Evolutionary conservation across 2,329 filamentous ascomycete genomes (phyloP).

Genomic region (Pseudogymnoascus verrucosus): DNA sequence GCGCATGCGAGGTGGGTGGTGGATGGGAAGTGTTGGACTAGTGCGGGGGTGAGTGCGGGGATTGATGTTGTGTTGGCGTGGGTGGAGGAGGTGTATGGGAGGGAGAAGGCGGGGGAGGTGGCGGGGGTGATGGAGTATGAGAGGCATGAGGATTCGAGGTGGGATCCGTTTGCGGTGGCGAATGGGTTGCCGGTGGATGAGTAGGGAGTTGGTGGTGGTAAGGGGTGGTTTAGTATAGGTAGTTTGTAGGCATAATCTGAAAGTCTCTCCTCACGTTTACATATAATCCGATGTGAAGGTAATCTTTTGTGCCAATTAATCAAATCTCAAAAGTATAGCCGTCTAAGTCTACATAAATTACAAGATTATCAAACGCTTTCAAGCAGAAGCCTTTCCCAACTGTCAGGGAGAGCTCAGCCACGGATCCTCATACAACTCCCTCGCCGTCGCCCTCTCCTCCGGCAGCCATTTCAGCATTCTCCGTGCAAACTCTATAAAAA

Average conservation of each 20-base stretch:
- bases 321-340: not conserved
- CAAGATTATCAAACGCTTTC: not conserved
- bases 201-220: not conserved
- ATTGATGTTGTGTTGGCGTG: slow-evolving; percentile 55
- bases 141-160: slow-evolving; percentile 39
- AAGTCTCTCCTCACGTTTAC: not conserved
- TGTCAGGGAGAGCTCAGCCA: slow-evolving; percentile 16
- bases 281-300: not conserved
- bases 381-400: not conserved
- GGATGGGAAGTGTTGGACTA: slow-evolving; percentile 60
- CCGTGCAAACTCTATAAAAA: slow-evolving; percentile 26
- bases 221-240: not conserved
- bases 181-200: slow-evolving; percentile 6
- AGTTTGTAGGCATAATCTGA: not conserved
- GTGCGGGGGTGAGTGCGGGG: slow-evolving; percentile 54
- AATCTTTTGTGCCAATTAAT: not conserved
- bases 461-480: slow-evolving; percentile 30
- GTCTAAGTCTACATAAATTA: not conserved
- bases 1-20: slow-evolving; percentile 53
- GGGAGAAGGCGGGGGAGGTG: slow-evolving; percentile 39
- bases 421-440: slow-evolving; percentile 27
- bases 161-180: slow-evolving; percentile 47
- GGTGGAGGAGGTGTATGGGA: slow-evolving; percentile 45
- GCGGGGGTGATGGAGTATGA: slow-evolving; percentile 51
- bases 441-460: slow-evolving; percentile 28